Base-by-base conservation (phyloP, 371 early-diverging fungal genomes). In the Smittium mucronatum region DNA sequence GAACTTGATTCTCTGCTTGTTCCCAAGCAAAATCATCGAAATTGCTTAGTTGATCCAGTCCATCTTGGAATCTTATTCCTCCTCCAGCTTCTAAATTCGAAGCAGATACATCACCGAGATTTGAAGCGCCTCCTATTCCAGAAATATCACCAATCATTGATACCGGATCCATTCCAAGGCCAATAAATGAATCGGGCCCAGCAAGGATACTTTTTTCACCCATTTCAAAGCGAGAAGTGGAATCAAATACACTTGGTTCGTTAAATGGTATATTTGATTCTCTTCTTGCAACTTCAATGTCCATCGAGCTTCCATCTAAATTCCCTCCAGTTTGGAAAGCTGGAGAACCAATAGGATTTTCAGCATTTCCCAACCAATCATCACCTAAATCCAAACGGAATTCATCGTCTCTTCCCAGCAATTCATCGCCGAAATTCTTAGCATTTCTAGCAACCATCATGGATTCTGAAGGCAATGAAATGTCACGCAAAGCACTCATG, bases 371-470 rank as follows among this genome's bases (percentile, higher is more conserved):
- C 1, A 73, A 69, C 75, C 78, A 70, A 60, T 79, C 80, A 57
- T 81, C 82, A 28, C 79, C 83, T n/a, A 85, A 74, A 63, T 87
- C 84, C 32, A 86, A 83, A 64, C 81, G 81, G 58, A 85, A 84
- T 25, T 84, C 81, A 31, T 76, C 75, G 57, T 78, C 75, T 15
- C 72, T 72, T 34, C 83, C 84, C 28, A 80, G 68, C 15, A 85
- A 66, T 16, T 81, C 78, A 72, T 81, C 78, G 21, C 78, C 82
- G 36, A 81, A 81, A 2, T 82, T 67, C 5, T 74, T 77, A 29
- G 69, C 73, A 2, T 71, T 78, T 71, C 69, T 63, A 16, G 76
- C 71, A 26, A 78, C 82, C 36, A 74, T 74, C 36, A 74, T 74
- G 57, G 78, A 81, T 68, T 78, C 65, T 36, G 26, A 78, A 0